Percentiles rank a stretch among this genome's conserved stretches.
phyloP scores from a whole-genome alignment of 192 early-diverging fungal species.

The Oehlia diaphana region DNA sequence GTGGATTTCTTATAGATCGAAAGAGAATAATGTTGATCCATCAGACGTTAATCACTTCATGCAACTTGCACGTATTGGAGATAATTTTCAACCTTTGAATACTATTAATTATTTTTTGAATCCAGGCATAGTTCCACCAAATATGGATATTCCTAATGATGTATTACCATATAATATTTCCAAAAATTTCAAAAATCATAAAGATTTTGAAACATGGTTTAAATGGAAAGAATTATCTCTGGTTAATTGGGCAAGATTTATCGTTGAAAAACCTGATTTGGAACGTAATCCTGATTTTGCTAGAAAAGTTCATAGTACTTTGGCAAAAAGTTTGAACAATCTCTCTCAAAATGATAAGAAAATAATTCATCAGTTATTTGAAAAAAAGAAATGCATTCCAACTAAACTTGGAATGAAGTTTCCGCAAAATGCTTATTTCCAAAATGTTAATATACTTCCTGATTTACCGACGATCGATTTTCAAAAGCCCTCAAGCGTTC shows the following conservation, averaged over 20 bases:
- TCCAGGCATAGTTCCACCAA: not conserved
- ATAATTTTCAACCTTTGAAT: constrained; percentile 46
- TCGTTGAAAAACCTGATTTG: not conserved
- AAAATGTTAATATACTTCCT: constrained; percentile 75
- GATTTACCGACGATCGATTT: constrained; percentile 77
- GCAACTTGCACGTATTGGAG: constrained; percentile 12
- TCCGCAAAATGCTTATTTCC: constrained; percentile 76
- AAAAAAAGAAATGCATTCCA: constrained; percentile 61
- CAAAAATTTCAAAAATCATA: constrained; percentile 5
- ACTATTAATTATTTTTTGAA: constrained; percentile 63
- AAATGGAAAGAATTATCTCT: constrained; percentile 17
- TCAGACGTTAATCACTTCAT: not conserved
- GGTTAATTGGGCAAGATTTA: constrained; percentile 8
- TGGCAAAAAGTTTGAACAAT: constrained; percentile 52
- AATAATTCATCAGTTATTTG: constrained; percentile 35
- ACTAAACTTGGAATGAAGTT: constrained; percentile 70
- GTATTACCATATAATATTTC: constrained; percentile 16
- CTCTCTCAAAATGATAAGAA: constrained; percentile 36
- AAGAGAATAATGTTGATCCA: not conserved
- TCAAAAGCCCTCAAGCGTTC: constrained; percentile 34
- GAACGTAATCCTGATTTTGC: constrained; percentile 56
- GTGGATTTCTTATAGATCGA: constrained; percentile 63
- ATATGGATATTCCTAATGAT: not conserved
- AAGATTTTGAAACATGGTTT: constrained; percentile 15
- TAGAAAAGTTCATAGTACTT: constrained; percentile 60